Evolutionary conservation across 1,284 basidiomycete genomes (phyloP), one percentile per base, ranked within the genome.

Genomic region (Kalmanozyma brasiliensis): DNA sequence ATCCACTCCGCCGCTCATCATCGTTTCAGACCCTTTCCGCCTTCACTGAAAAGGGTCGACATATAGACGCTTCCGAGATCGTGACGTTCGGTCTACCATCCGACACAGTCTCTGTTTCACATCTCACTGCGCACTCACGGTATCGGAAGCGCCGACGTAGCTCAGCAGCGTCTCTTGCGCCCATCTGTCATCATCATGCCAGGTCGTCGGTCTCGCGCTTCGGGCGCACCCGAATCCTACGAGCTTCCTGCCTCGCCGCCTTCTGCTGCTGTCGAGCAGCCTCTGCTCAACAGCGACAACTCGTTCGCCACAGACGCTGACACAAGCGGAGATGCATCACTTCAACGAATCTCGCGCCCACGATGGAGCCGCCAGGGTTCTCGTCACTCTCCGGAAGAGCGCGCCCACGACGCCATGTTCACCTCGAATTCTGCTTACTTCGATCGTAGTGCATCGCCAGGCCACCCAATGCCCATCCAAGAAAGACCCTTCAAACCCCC

Each of bases 401-500:
- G 38, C 5, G 24, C 17, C 9, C 38, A 24, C 14, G 43, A 62
- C 38, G 19, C 60, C 13, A 34, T 43, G 41, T 38, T 26, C 36
- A 13, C 52, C 17, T 51, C 60, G n/a, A n/a, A 43, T 10, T 30
- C 52, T 16, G 52, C 60, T 2, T 56, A 61, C 29, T 40, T 34
- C 22, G 44, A 49, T 20, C 42, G 33, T n/a, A 16, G 34, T 8
- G 38, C 48, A 1, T 46, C 52, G 3, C 29, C 49, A 1, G 40
- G 40, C 7, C 43, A 43, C 14, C 34, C 60, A 5, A 29, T 26
- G 2, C 49, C 56, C n/a, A 46, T 49, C 19, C 45, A 33, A 14
- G 56, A 61, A 16, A 41, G 52, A 32, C 49, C 64, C 14, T 61
- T 49, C 44, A 61, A 52, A 9, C 58, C 64, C 9, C 58, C 58